phyloP scores from a whole-genome alignment of 1,284 basidiomycete species.

The Rhodotorula sp. region DNA sequence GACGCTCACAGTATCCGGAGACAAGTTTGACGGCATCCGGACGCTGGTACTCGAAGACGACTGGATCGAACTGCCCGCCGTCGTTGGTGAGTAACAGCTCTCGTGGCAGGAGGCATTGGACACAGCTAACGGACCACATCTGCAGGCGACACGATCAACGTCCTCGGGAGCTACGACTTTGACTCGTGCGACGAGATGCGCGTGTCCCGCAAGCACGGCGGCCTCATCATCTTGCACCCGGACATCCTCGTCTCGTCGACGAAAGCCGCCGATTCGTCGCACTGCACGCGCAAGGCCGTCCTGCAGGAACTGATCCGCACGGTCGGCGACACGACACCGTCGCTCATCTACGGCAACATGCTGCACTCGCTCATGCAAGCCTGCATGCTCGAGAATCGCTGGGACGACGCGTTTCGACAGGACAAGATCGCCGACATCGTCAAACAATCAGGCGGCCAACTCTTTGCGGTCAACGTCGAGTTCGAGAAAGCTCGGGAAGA shows the following conservation, averaged over 20 bases:
- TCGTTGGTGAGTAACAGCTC: constrained; percentile 16
- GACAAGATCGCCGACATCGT: constrained; percentile 61
- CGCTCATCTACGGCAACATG: constrained; percentile 81
- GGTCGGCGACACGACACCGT: constrained; percentile 57
- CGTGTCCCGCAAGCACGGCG: constrained; percentile 60
- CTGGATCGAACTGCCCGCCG: constrained; percentile 36
- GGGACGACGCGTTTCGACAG: constrained; percentile 63
- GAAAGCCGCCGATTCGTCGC: constrained; percentile 73
- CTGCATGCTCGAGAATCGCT: constrained; percentile 62
- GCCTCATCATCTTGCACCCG: constrained; percentile 73
- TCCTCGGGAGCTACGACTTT: constrained; percentile 55
- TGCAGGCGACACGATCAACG: constrained; percentile 72
- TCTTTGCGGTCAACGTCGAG: constrained; percentile 32
- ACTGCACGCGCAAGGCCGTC: constrained; percentile 78
- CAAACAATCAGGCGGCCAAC: constrained; percentile 17
- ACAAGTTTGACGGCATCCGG: constrained; percentile 16
- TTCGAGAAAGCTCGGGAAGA: constrained; percentile 39
- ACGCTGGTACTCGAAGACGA: constrained; percentile 39
- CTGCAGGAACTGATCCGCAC: constrained; percentile 64
- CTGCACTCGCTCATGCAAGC: constrained; percentile 83
- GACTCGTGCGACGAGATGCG: constrained; percentile 44
- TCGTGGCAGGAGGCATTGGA: fast-evolving
- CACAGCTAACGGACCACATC: background rate
- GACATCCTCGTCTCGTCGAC: constrained; percentile 87
- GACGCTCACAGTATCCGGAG: constrained; percentile 27